Evolutionary conservation across 176 grass and related monocot species (phyloP), one percentile per base, ranked within the genome.

Genomic region (Musa schizocarpa): DNA sequence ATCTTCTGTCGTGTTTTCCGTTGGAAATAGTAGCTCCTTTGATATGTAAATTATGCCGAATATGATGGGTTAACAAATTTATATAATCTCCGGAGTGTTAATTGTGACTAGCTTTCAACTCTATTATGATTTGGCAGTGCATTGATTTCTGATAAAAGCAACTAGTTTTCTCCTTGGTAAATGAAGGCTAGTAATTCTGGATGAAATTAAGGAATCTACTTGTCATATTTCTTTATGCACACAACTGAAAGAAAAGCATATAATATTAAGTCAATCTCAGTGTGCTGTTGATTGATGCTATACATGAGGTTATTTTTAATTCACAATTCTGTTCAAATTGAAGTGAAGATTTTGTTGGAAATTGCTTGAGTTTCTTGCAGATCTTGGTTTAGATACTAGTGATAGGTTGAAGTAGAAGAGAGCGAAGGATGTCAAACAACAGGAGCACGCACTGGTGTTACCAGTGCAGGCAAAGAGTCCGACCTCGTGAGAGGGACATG

Each of bases 361-460:
- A 26, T 65, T 65, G 22, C 8, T 52, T 69, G 66, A 48, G 17
- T 5, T 51, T 20, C 52, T 71, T 14, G 57, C 48, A 13, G 10
- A 65, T 65, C 23, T 65, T 65, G 63, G 9, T 22, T 51, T 71
- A 51, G 68, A 48, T 20, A n/a, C 52, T 71, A 8, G 0, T 2
- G 29, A 11, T 52, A 71, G 9, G 48, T 20, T 52, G 16, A 51
- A 51, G 27, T 1, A 51, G n/a, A 10, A 71, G 34, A 71, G 9
- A 1, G 50, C 14, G 17, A 16, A 52, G 52, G 11, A 64, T 52
- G 74, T 51, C 74, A 1, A 76, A 74, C 21, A 26, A 20, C 65
- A 50, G 34, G 43, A 58, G 19, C 74, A 76, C 59, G 13, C 59
- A 76, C 58, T 76, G 59, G 74, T 76, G 74, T 65, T 76, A 65